Conservation (phyloP, 225 moss, liverwort and hornwort genomes). For the Bryum argenteum region DNA sequence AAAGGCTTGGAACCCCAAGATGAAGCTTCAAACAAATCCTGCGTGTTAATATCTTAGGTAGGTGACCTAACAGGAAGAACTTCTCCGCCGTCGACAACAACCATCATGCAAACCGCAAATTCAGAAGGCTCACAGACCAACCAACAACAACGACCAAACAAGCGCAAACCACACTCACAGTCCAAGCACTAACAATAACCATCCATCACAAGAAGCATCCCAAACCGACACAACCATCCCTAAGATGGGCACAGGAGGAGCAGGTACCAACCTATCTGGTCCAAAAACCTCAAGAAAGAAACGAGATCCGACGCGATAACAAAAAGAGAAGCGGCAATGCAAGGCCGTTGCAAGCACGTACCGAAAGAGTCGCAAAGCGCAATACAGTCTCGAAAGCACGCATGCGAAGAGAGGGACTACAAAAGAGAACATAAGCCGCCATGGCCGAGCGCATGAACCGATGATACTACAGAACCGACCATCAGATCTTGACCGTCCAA, state of each 20-base stretch:
- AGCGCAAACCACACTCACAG: neutral
- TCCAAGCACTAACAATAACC: conserved; percentile 8
- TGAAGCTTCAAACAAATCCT: neutral
- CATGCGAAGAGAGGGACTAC: neutral
- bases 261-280: neutral
- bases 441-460: conserved; percentile 7
- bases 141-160: neutral
- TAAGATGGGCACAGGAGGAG: neutral
- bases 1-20: conserved; percentile 19
- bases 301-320: conserved; percentile 6
- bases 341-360: neutral
- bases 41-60: neutral
- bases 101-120: too few species aligned
- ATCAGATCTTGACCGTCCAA: conserved; percentile 30
- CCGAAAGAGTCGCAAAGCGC: conserved; percentile 16
- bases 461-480: conserved; percentile 8
- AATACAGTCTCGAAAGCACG: neutral
- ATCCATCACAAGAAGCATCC: conserved; percentile 1
- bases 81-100: neutral
- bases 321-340: neutral
- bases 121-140: too few species aligned
- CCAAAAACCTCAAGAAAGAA: neutral
- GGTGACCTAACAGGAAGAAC: neutral
- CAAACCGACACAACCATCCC: neutral
- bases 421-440: conserved; percentile 15